Base-by-base conservation (phyloP, 2,329 filamentous ascomycete genomes). In the Trichoderma koningii region DNA sequence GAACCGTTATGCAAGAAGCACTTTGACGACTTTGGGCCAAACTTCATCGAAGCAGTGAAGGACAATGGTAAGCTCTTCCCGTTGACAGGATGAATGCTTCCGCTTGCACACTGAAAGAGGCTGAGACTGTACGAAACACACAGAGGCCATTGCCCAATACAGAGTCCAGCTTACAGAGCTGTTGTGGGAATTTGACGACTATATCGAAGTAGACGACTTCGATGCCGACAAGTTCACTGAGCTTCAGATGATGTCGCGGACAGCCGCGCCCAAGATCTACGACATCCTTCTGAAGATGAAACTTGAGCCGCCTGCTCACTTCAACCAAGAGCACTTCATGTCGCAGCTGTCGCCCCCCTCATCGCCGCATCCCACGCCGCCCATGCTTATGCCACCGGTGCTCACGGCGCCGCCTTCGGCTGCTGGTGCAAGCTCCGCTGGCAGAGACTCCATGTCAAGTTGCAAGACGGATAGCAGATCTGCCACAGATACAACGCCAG, bases 161-260 rank as follows among this genome's bases (percentile, higher is more conserved):
- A 78, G 83, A 52, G 75, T 76, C 19, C 77, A 81, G 63, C 75
- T 87, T 47, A 81, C 78, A 65, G 79, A 82, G 53, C 70, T 85
- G 26, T 73, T 86, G 7, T 87, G 83, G 79, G 83, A 83, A 59
- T 85, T 87, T 68, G 84, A 87, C 63, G 83, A 86, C 61, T 85
- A 77, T 68, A 73, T 82, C 66, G 81, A 83, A 56, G 69, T 74
- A 15, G 80, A 83, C 41, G 77, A 77, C 26, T 86, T 86, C 66
- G 82, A 85, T n/a, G 72, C 75, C 28, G 77, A 76, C 19, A 83
- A 81, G 66, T 86, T 81, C 62, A 72, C 76, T 19, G 78, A 82
- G 68, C 74, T 86, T 4, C 81, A 82, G 69, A 77, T 77, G 44
- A 70, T 79, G 5, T 82, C 81, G 17, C 78, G 82, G 62, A 80